Evolutionary conservation across 148 eudicot species (phyloP).

Genomic region (Camellia granthamiana): DNA sequence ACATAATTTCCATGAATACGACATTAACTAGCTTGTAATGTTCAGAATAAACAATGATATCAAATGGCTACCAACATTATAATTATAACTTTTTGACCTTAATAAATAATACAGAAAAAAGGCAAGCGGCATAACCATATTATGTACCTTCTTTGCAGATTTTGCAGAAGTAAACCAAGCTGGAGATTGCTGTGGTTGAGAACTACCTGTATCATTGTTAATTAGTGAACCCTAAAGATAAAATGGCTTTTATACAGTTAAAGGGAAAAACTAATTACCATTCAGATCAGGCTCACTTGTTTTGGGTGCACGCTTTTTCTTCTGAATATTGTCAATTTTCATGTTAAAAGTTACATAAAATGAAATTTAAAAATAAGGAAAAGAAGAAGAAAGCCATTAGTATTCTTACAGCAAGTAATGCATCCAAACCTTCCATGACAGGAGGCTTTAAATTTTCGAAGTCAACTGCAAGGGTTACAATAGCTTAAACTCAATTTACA

Average conservation of each 20-base stretch:
- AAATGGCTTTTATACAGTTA: not conserved
- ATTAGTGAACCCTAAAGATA: slow-evolving; percentile 8
- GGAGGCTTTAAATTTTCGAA: slow-evolving; percentile 71
- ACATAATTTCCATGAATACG: not conserved
- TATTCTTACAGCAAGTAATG: slow-evolving; percentile 54
- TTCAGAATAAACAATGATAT: not conserved
- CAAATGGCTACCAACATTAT: not conserved
- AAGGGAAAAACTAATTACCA: slow-evolving; percentile 33
- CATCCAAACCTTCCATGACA: slow-evolving; percentile 64
- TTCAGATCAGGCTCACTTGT: slow-evolving; percentile 42
- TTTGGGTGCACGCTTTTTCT: slow-evolving; percentile 43
- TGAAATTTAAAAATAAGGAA: not conserved
- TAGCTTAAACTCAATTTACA: not conserved
- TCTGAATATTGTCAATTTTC: slow-evolving; percentile 38
- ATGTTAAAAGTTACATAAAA: slow-evolving; percentile 11
- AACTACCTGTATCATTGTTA: slow-evolving; percentile 38
- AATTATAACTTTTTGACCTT: not conserved
- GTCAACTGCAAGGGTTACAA: slow-evolving; percentile 46
- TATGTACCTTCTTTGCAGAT: slow-evolving; percentile 66
- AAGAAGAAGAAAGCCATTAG: not conserved
- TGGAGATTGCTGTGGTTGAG: slow-evolving; percentile 42
- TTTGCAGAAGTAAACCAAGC: slow-evolving; percentile 71
- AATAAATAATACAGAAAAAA: not conserved
- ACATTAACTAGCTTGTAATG: not conserved
- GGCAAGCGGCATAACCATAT: not conserved